Conservation (phyloP, 345 rosid species). For the Gossypium rotundifolium region DNA sequence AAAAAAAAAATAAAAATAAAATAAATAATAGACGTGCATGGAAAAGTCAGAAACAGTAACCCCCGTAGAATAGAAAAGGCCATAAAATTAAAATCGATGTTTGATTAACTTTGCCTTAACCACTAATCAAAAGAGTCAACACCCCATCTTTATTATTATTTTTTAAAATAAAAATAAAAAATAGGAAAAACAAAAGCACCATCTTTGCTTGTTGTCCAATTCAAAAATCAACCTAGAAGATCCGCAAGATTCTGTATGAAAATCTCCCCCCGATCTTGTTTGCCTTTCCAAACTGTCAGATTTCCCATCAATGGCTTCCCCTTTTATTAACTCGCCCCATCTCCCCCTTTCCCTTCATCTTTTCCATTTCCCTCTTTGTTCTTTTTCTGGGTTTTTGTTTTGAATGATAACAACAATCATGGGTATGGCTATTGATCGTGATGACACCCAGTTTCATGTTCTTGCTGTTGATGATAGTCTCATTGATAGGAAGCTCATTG, state of each 20-base stretch:
- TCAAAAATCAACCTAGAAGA: conserved; percentile 53
- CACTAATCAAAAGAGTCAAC: neutral
- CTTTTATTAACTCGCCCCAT: conserved; percentile 21
- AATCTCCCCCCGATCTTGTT: conserved; percentile 47
- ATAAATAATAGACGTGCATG: conserved; percentile 9
- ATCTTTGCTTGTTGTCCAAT: conserved; percentile 41
- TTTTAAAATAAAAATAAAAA: neutral
- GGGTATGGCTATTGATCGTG: conserved; percentile 34
- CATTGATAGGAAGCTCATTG: conserved; percentile 76
- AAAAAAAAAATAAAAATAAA: too few species aligned
- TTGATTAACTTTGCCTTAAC: neutral
- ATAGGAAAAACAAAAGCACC: conserved; percentile 18
- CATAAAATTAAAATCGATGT: neutral
- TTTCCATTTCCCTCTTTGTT: neutral
- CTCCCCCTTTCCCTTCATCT: neutral
- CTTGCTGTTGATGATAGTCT: conserved; percentile 90
- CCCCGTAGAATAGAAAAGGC: conserved; percentile 5
- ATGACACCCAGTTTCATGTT: conserved; percentile 57
- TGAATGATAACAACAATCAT: neutral
- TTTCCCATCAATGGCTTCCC: conserved; percentile 26
- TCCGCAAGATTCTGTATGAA: conserved; percentile 43
- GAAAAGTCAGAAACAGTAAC: neutral
- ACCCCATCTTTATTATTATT: neutral
- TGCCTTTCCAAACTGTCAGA: conserved; percentile 54
- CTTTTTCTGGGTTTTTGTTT: neutral